Conservation (phyloP, 805 yeast genomes). For the Yarrowia osloensis region DNA sequence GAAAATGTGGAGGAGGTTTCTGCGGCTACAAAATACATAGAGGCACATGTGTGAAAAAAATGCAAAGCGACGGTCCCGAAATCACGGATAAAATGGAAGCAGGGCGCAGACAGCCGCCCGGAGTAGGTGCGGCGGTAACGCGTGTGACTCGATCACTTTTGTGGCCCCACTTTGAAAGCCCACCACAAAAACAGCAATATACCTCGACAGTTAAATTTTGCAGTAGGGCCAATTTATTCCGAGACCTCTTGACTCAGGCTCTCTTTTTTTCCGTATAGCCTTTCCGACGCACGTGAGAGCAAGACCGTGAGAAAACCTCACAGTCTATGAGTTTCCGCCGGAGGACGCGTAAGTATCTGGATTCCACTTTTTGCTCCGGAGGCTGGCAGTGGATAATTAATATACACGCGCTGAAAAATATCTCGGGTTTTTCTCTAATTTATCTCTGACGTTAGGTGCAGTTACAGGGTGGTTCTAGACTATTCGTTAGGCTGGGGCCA, state of each 20-base stretch:
- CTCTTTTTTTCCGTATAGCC: constrained; percentile 26
- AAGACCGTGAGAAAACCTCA: neutral
- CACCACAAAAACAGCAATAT: neutral
- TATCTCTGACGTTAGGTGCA: neutral
- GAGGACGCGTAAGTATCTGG: too few species aligned
- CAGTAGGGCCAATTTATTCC: constrained; percentile 9
- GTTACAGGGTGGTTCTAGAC: neutral
- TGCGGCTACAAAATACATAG: constrained; percentile 8
- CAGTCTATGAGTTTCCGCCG: neutral
- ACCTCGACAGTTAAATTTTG: neutral
- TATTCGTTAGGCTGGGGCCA: neutral
- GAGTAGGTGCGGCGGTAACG: neutral
- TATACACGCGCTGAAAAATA: neutral
- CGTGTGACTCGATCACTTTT: neutral
- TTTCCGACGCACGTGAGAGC: constrained; percentile 29
- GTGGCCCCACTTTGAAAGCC: neutral
- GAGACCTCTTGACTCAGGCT: constrained; percentile 27
- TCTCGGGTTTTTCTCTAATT: neutral
- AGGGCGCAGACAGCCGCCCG: neutral
- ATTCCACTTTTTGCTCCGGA: neutral
- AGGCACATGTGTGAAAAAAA: neutral
- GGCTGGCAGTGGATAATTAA: neutral
- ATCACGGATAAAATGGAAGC: neutral
- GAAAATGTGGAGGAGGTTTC: constrained; percentile 18
- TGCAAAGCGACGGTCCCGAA: too few species aligned